A percentile compares a stretch with the other conserved stretches of the same genome.
Conservation (phyloP, 768 basidiomycete species). For the Naganishia vaughanmartiniae region DNA sequence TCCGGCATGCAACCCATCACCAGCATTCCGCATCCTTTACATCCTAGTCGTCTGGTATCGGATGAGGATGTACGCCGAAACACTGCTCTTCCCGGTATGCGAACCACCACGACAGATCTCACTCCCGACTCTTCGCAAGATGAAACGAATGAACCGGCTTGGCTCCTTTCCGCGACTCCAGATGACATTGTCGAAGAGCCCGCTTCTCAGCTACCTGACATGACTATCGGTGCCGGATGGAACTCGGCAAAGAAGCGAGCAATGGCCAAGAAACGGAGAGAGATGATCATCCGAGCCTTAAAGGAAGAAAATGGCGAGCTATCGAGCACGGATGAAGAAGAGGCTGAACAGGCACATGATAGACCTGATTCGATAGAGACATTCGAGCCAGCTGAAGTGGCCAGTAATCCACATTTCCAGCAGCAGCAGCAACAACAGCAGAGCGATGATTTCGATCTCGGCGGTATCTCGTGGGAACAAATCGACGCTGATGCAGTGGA, state of each 20-base stretch:
- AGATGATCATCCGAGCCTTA: conserved; percentile 12
- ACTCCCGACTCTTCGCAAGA: background rate
- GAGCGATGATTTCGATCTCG: conserved; percentile 8
- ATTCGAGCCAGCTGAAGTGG: background rate
- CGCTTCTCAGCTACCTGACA: background rate
- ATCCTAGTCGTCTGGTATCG: conserved; percentile 4
- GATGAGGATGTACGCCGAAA: conserved; percentile 3
- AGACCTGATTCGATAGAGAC: conserved; percentile 13
- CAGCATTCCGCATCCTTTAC: conserved; percentile 9
- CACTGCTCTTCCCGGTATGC: background rate
- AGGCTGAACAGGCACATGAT: background rate
- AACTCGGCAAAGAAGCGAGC: conserved; percentile 13
- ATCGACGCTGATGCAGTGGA: conserved; percentile 13
- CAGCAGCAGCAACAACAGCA: background rate
- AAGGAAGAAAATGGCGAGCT: background rate
- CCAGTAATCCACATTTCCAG: background rate
- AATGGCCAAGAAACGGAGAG: conserved; percentile 10
- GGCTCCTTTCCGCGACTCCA: background rate
- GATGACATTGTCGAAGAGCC: background rate
- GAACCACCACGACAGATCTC: background rate
- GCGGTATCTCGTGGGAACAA: conserved; percentile 11
- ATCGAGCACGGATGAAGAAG: conserved; percentile 1
- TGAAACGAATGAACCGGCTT: background rate
- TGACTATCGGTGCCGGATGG: conserved; percentile 6
- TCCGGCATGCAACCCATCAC: background rate